Base-by-base conservation (phyloP, 352 stramenopile genomes). In the Globisporangium perplexum region DNA sequence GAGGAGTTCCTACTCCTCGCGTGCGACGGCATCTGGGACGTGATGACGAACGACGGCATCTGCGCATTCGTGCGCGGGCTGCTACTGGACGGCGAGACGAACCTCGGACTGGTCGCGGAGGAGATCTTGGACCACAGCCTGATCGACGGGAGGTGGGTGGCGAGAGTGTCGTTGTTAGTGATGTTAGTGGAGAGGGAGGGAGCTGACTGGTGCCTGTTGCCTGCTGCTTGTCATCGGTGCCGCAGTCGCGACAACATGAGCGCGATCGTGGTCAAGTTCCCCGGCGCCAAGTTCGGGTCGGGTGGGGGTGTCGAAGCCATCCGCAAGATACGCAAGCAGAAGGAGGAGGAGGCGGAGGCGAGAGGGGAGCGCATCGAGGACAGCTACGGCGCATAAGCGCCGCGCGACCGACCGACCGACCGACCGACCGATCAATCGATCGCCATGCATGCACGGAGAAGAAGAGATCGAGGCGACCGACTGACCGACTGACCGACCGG, bases 21-120 rank as follows among this genome's bases (percentile, higher is more conserved):
- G 11, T 98, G 89, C 55, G 90, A 98, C 53, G 92, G 90, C 39
- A 95, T 97, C 50, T 97, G 92, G 90, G 92, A 98, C 50, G 90
- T 97, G 35, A 96, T 98, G 82, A 82, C 60, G 46, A 95, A 97
- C 55, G 83, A 97, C 60, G 81, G 96, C 50, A 73, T 84, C 24
- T 91, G 88, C 48, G 72, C 83, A 30, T 95, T 90, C 62, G 86
- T 97, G 31, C 80, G 83, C 31, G 67, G 79, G 49, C 69, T 93
- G 8, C 77, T 95, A 68, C 59, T 59, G 53, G 74, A 83, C 33
- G 83, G 83, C 50, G 78, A 94, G 57, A 62, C 44, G 35, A 69
- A 87, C 56, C 60, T 92, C 63, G 71, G 73, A 18, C 68, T 94
- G 46, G 83, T 92, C 58, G 78, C 78, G 30, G 81, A 94, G 69